Base-by-base conservation (phyloP, 257 asterid species). In the Solanum infundibuliforme region DNA sequence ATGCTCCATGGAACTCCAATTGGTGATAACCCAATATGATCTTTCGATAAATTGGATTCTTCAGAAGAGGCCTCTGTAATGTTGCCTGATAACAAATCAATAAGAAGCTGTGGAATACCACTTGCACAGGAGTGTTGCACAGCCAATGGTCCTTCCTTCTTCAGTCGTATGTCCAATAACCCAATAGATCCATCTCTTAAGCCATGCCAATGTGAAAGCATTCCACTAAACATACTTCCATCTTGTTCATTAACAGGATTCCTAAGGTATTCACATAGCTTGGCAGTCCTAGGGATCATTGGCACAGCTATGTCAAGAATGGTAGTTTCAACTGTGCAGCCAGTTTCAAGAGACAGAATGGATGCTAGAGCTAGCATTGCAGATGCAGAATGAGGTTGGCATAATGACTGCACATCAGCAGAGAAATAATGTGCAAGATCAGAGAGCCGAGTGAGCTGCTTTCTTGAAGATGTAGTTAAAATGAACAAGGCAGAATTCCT, bases 61-160 rank as follows among this genome's bases (percentile, higher is more conserved):
- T 85, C 91, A 68, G 92, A 88, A 87, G 96, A 91, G 90, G 90
- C 86, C 88, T 89, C 92, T 48, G 91, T 68, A 38, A 46, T 84
- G 86, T 91, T 93, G 90, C 91, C 92, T 55, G 97, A 93, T 91
- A 97, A 92, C 88, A 96, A 92, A 91, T 96, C 99, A 89, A 94
- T 91, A 86, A 97, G 96, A 91, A 97, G 95, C 90, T 96, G 99
- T 12, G 99, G 99, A 82, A 95, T 93, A 88, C 99, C 96, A 88
- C 98, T 95, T 60, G 98, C 99, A 90, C 99, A 97, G 87, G 95
- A 91, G 88, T 97, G 99, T 87, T 97, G 99, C 88, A 96, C 98
- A 89, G 99, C 98, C 89, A 96, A 83, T 87, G 99, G 98, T 77
- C 99, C 99, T 90, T 98, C 99, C 98, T 98, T 94, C 90, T 91